Conservation (phyloP, 805 yeast genomes). For the Lipomyces yamadae region DNA sequence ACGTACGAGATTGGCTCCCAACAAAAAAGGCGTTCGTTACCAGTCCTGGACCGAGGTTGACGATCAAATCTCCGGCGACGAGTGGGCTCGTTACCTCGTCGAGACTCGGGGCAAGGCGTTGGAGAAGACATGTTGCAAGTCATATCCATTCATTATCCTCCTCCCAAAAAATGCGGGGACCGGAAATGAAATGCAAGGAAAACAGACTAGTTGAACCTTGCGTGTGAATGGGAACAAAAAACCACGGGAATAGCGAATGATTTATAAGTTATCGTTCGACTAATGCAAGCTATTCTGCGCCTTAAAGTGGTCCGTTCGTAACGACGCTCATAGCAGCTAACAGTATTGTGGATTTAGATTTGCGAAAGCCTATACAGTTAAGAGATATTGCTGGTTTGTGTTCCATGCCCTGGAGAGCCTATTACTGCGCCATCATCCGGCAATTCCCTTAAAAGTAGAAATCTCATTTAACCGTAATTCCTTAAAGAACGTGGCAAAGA, state of each 20-base stretch:
- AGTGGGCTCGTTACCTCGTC: not conserved
- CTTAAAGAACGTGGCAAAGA: too few relatives aligned
- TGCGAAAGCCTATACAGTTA: not conserved
- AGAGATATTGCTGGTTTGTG: not conserved
- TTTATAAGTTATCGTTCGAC: not conserved
- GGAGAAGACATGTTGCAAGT: not conserved
- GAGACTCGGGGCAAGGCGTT: not conserved
- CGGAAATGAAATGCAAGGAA: constrained; percentile 1
- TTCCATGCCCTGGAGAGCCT: not conserved
- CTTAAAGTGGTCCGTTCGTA: not conserved
- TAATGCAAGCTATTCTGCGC: not conserved
- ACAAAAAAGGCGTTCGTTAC: not conserved
- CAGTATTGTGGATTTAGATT: not conserved
- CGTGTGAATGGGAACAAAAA: not conserved
- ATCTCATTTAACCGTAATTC: too few relatives aligned
- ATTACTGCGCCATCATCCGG: not conserved
- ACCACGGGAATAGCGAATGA: not conserved
- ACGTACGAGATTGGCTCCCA: not conserved
- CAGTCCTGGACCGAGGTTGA: constrained; percentile 6
- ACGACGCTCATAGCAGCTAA: not conserved
- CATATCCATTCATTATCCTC: not conserved
- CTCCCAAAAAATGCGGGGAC: not conserved
- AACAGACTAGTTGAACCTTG: not conserved
- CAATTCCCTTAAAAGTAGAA: too few relatives aligned
- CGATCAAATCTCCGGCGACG: constrained; percentile 9